Base-by-base conservation (phyloP, 805 yeast species). In the Wickerhamiella dianesei region DNA sequence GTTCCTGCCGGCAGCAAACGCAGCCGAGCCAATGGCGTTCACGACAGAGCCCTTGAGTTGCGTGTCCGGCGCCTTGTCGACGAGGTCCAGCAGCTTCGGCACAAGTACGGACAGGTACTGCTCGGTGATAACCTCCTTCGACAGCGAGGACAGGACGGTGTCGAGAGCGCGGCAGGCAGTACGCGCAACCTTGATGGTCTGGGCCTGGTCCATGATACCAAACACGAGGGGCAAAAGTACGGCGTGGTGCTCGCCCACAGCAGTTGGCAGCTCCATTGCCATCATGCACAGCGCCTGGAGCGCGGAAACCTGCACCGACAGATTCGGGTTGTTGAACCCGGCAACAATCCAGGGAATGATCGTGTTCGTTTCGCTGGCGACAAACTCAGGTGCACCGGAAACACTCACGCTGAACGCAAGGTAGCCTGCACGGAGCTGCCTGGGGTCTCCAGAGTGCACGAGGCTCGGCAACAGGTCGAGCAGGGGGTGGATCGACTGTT, bases 11-110 rank as follows among this genome's bases (percentile, higher is more conserved):
- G 95, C 78, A 48, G 97, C 95, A 61, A 81, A 87, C 22, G 98
- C 97, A 50, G 95, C 85, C 37, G 97, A 88, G 47, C 97, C 97
- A 63, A 92, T 84, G 37, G 96, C 96, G 46, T 95, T 83, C 50
- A 92, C 96, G 16, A 69, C 63, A 14, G 94, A 76, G 19, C 88
- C 81, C 60, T 65, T 66, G 47, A 68, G 59, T 19, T 58, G 53
- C 36, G 60, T 50, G 35, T 81, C 73, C 56, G 78, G 73, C 43
- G 94, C 84, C 52, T 75, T 71, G 57, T 77, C 80, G 58, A 89
- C 75, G 83, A 92, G 82, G 49, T 74, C 77, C 71, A 88, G 78
- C 56, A 92, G 74, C 60, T 88, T 83, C 66, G 83, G 82, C 83
- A 88, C 87, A 64, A 92, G 75, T 44, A 94, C 89, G 55, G 80